Base-by-base conservation (phyloP, 1,284 basidiomycete species). In the Anthracocystis walkeri region DNA sequence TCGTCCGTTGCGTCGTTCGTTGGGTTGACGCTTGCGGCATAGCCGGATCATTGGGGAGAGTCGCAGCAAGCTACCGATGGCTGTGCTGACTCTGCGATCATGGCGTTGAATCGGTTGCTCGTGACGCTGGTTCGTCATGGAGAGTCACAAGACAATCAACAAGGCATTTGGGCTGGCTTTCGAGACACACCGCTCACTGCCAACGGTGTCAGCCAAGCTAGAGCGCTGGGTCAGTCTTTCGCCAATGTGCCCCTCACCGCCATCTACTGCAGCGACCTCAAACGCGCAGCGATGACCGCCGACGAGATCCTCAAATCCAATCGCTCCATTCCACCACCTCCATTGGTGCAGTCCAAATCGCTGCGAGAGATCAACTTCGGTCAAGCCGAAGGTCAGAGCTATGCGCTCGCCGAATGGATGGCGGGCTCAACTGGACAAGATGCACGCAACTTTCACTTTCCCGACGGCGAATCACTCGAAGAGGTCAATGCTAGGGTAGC, bases 201-300 rank as follows among this genome's bases (percentile, higher is more conserved):
- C 75, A 92, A 94, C 84, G 94, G 93, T 91, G 81, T 84, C 88
- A 86, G 93, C 92, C 94, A 95, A 92, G 93, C 94, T 3, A 90
- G 89, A 78, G 92, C 93, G 0, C 87, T 93, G 2, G 93, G 90
- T 0, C 86, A 87, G 53, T 89, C 89, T 23, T 89, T 94, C 35
- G 86, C 89, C n/a, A 79, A 87, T 31, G 89, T 87, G 14, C 87
- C 82, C 10, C 88, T 95, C 74, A 87, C 89, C 45, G 89, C 89
- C 20, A 92, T 97, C 65, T 90, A 93, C 84, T 89, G 92, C 8
- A 95, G 93, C 0, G 89, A 92, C 63, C 89, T 97, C 54, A 89
- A 91, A 78, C 90, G 95, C 27, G 93, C 94, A 2, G 87, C 88
- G 58, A 87, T 88, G 74, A 94, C 93, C 0, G 93, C 92, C 0